Percentiles rank a stretch among this genome's conserved stretches.
Conservation (phyloP, 2,329 filamentous ascomycete species). For the Neonectria coccinea region DNA sequence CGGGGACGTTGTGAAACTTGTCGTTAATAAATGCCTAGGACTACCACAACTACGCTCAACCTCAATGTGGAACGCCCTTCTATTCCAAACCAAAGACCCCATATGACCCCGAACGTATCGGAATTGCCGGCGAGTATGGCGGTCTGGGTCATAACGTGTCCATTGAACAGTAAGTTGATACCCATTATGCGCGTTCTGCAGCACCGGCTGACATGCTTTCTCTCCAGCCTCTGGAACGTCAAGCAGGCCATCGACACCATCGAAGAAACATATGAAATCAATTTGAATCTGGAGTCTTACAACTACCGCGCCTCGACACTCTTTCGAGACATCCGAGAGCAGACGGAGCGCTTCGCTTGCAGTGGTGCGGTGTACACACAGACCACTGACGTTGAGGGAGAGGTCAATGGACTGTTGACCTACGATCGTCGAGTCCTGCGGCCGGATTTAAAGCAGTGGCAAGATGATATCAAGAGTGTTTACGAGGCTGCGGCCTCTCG, state of each 20-base stretch:
- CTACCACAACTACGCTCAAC: not conserved
- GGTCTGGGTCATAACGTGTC: not conserved
- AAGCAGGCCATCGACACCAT: not conserved
- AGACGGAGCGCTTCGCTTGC: not conserved
- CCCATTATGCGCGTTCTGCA: too few species aligned
- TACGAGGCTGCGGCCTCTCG: not conserved
- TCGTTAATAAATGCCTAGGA: not conserved
- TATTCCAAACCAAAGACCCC: not conserved
- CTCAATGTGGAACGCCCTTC: not conserved
- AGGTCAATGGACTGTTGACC: not conserved
- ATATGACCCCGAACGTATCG: not conserved
- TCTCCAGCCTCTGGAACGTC: not conserved
- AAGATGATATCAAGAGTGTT: not conserved
- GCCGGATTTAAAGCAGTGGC: not conserved
- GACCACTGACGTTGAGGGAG: not conserved
- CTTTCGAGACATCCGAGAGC: not conserved
- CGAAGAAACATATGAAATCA: not conserved
- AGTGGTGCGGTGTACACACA: not conserved
- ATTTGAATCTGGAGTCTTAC: not conserved
- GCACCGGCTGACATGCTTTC: too few species aligned
- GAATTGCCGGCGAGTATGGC: not conserved
- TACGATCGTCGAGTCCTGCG: not conserved
- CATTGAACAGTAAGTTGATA: not conserved
- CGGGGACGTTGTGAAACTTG: not conserved
- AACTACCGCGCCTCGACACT: not conserved